phyloP scores from a whole-genome alignment of 768 basidiomycete genomes.

The Amanita polypyramis region DNA sequence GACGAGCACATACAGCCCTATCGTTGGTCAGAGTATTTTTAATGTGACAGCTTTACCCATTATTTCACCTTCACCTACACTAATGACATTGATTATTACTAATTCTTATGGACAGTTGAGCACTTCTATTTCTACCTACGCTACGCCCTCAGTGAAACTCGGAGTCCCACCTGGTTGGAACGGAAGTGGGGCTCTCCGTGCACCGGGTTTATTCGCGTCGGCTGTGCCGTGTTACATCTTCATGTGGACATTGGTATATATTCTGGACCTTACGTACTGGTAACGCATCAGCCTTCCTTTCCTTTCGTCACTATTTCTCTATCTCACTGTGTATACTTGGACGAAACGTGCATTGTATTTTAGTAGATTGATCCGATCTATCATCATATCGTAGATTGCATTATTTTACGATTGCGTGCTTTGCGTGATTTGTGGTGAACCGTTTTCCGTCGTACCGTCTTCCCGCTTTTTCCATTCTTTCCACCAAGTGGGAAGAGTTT shows the following conservation, averaged over 20 bases:
- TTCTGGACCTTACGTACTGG: constrained; percentile 2
- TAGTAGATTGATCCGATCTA: not conserved
- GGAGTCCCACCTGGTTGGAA: constrained; percentile 59
- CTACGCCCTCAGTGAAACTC: constrained; percentile 38
- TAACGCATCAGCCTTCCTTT: not conserved
- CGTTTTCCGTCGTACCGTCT: not conserved
- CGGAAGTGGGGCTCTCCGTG: constrained; percentile 12
- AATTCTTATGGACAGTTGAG: constrained; percentile 39
- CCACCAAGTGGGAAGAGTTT: constrained; percentile 20
- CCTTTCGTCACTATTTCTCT: not conserved
- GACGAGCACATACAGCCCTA: constrained; percentile 58
- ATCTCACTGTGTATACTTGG: not conserved
- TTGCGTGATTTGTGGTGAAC: not conserved
- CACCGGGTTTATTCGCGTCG: constrained; percentile 9
- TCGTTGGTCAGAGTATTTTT: constrained; percentile 32
- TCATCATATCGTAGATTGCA: not conserved
- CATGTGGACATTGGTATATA: not conserved
- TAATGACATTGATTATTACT: constrained; percentile 49
- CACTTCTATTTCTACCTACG: constrained; percentile 43
- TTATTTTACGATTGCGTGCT: not conserved
- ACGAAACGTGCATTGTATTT: not conserved
- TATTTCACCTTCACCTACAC: constrained; percentile 37
- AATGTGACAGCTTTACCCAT: constrained; percentile 49
- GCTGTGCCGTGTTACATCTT: not conserved
- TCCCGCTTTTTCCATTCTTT: constrained; percentile 15